Evolutionary conservation across 345 rosid genomes (phyloP).

Genomic region (Combretum micranthum): DNA sequence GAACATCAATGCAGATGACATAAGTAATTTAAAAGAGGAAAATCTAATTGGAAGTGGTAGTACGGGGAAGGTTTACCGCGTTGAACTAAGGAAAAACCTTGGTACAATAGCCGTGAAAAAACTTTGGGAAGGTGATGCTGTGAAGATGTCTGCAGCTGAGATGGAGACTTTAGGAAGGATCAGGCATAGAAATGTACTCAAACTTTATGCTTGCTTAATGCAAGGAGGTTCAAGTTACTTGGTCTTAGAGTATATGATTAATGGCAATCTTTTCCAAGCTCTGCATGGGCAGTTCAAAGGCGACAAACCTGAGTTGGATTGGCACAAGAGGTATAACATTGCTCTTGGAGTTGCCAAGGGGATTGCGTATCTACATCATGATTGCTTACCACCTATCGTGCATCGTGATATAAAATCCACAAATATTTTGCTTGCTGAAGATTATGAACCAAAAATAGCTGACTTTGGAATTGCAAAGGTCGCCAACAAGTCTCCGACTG

Average conservation of each 20-base stretch:
- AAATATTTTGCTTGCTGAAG: constrained; percentile 63
- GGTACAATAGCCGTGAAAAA: constrained; percentile 74
- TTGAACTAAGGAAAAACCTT: constrained; percentile 57
- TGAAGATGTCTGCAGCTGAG: constrained; percentile 57
- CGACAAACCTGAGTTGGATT: constrained; percentile 46
- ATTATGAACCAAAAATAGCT: constrained; percentile 71
- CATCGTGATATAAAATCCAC: constrained; percentile 88
- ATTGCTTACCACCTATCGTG: constrained; percentile 68
- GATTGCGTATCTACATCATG: constrained; percentile 79
- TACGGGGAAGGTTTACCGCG: constrained; percentile 77
- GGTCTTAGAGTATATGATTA: constrained; percentile 79
- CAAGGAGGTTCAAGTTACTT: constrained; percentile 57
- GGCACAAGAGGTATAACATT: constrained; percentile 64
- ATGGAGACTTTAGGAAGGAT: constrained; percentile 77
- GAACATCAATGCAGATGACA: constrained; percentile 70
- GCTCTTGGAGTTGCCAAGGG: constrained; percentile 84
- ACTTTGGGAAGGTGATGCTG: constrained; percentile 42
- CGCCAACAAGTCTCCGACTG: constrained; percentile 35
- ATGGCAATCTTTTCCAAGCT: constrained; percentile 67
- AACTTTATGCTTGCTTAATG: constrained; percentile 63
- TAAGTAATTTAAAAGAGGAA: constrained; percentile 51
- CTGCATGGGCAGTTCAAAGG: constrained; percentile 47
- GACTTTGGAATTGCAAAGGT: constrained; percentile 88
- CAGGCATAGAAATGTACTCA: constrained; percentile 71
- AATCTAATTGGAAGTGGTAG: constrained; percentile 76